phyloP scores from a whole-genome alignment of 257 asterid species.

The Forsythia suspensa region DNA sequence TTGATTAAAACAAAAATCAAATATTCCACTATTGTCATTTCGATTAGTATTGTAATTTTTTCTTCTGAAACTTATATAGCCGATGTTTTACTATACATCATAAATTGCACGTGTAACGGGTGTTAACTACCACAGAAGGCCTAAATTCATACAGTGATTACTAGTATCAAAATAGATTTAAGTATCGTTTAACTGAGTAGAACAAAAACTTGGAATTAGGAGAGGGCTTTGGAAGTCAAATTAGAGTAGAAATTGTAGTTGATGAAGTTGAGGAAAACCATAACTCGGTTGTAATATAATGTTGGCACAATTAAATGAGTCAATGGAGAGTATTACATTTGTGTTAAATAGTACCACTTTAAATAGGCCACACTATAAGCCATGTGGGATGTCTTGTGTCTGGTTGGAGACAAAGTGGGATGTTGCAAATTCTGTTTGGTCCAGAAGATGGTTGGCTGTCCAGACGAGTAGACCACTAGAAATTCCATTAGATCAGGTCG shows the following conservation, averaged over 20 bases:
- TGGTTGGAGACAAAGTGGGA: background rate
- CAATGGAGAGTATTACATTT: background rate
- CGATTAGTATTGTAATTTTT: too few species aligned
- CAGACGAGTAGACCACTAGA: too few species aligned
- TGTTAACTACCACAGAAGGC: too few species aligned
- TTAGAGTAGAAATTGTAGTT: slow-evolving; percentile 16
- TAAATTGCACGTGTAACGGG: too few species aligned
- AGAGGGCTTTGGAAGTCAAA: background rate
- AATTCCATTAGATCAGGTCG: too few species aligned
- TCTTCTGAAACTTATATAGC: too few species aligned
- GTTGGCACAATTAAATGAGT: background rate
- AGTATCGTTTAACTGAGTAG: too few species aligned
- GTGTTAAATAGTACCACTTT: background rate
- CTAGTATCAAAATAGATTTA: background rate
- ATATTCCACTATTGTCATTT: too few species aligned
- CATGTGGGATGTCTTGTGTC: background rate
- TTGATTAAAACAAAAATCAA: too few species aligned
- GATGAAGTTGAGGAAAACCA: slow-evolving; percentile 24
- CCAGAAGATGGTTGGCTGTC: too few species aligned
- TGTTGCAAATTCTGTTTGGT: background rate
- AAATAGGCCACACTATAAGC: background rate
- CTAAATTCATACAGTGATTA: background rate
- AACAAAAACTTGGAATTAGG: background rate
- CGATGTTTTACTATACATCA: too few species aligned
- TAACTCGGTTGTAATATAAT: slow-evolving; percentile 1